Conservation (phyloP, 2,329 filamentous ascomycete species). For the Fusarium austroafricanum region DNA sequence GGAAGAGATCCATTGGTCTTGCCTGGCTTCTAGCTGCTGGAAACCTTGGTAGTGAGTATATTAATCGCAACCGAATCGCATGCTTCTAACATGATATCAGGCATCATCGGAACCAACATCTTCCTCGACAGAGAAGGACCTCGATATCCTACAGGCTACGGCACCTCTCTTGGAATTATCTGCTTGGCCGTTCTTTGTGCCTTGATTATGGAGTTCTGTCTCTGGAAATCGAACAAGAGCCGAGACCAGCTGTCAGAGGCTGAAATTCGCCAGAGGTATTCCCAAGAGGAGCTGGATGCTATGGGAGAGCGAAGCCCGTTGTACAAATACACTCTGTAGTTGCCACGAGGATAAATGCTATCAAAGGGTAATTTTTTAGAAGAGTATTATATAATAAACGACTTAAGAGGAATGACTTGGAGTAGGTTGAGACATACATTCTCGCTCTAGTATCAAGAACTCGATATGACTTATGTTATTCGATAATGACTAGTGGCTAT, state of each 20-base stretch:
- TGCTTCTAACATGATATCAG: not conserved
- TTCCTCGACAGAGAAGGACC: slow-evolving; percentile 52
- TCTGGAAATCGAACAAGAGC: slow-evolving; percentile 26
- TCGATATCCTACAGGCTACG: slow-evolving; percentile 53
- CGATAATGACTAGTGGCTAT: too few species aligned
- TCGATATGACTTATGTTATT: too few species aligned
- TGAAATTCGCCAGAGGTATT: slow-evolving; percentile 21
- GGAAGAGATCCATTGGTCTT: slow-evolving; percentile 43
- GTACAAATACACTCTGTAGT: slow-evolving; percentile 33
- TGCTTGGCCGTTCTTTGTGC: slow-evolving; percentile 25
- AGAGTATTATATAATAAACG: too few species aligned
- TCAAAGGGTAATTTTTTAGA: too few species aligned
- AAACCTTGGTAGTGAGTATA: slow-evolving; percentile 40
- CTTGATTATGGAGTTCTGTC: slow-evolving; percentile 24
- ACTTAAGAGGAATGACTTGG: too few species aligned
- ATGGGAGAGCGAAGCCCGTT: slow-evolving; percentile 35
- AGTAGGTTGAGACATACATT: too few species aligned
- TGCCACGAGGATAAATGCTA: too few species aligned
- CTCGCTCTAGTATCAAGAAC: too few species aligned
- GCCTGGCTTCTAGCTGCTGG: slow-evolving; percentile 39
- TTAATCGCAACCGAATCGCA: not conserved
- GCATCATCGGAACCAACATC: slow-evolving; percentile 53
- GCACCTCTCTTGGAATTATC: slow-evolving; percentile 48
- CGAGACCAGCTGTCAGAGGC: slow-evolving; percentile 11
- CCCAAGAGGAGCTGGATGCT: slow-evolving; percentile 26